Conservation (phyloP, 1,284 basidiomycete genomes). For the Sparassis latifolia region DNA sequence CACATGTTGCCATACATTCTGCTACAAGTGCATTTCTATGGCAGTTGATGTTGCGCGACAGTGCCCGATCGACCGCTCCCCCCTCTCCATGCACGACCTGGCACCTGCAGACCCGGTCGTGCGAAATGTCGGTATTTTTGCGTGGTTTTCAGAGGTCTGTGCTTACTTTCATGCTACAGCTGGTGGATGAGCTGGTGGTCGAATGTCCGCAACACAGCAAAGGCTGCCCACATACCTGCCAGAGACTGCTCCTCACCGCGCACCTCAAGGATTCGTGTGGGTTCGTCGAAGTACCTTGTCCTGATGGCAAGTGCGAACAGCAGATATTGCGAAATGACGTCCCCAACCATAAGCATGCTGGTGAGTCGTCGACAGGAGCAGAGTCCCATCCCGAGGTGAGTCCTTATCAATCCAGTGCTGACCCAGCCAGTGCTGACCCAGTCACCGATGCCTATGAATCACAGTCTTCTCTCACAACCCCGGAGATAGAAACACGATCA, state of each 20-base stretch:
- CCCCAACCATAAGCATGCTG: slow-evolving; percentile 26
- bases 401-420: too few relatives aligned
- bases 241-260: slow-evolving; percentile 59
- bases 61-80: slow-evolving; percentile 80
- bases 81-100: slow-evolving; percentile 48
- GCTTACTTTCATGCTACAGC: slow-evolving; percentile 32
- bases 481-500: too few relatives aligned
- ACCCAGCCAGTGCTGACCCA: too few relatives aligned
- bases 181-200: slow-evolving; percentile 79
- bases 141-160: neutral
- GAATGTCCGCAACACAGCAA: slow-evolving; percentile 54
- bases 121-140: slow-evolving; percentile 50
- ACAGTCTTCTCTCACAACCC: too few relatives aligned
- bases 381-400: too few relatives aligned
- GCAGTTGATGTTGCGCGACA: slow-evolving; percentile 58
- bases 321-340: slow-evolving; percentile 38
- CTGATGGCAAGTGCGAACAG: slow-evolving; percentile 39
- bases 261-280: slow-evolving; percentile 62
- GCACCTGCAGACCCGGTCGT: slow-evolving; percentile 61
- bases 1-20: slow-evolving; percentile 81
- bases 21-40: slow-evolving; percentile 63
- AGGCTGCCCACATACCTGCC: slow-evolving; percentile 62
- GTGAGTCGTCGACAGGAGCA: neutral
- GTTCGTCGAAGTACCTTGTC: slow-evolving; percentile 51
- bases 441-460: too few relatives aligned